phyloP scores from a whole-genome alignment of 108 stramenopile species.

The Fistulifera pelliculosa region DNA sequence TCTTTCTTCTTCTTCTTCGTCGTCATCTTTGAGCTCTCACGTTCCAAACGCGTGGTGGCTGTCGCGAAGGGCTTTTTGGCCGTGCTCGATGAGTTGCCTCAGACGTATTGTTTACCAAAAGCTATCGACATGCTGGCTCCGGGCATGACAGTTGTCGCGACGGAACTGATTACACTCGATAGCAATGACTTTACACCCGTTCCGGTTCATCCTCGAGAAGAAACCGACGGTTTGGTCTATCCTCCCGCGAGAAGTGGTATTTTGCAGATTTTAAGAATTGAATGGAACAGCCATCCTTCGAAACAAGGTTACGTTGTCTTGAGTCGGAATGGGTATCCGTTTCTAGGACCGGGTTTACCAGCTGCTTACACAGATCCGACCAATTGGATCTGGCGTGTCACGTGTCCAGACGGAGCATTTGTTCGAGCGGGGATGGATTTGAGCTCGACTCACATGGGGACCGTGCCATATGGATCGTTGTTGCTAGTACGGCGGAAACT shows the following conservation, averaged over 20 bases:
- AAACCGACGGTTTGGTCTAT: background rate
- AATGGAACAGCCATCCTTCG: constrained; percentile 1
- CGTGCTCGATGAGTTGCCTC: too few relatives aligned
- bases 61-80: too few relatives aligned
- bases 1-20: too few relatives aligned
- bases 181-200: constrained; percentile 22
- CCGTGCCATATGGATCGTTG: constrained; percentile 59
- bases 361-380: constrained; percentile 25
- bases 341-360: constrained; percentile 46
- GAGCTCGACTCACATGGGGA: constrained; percentile 37
- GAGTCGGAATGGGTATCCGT: constrained; percentile 44
- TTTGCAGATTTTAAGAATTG: constrained; percentile 5
- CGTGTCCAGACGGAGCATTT: constrained; percentile 69
- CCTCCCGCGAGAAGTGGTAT: background rate
- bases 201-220: background rate
- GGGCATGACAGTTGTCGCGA: constrained; percentile 40
- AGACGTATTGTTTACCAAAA: too few relatives aligned
- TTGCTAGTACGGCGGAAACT: constrained; percentile 51
- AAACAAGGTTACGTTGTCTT: constrained; percentile 36
- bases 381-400: constrained; percentile 51
- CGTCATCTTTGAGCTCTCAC: too few relatives aligned
- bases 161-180: constrained; percentile 27
- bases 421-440: constrained; percentile 75
- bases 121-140: constrained; percentile 24
- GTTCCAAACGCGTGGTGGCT: too few relatives aligned